Evolutionary conservation across 2,329 filamentous ascomycete species (phyloP).

Genomic region (Phaeosphaeria sp.): DNA sequence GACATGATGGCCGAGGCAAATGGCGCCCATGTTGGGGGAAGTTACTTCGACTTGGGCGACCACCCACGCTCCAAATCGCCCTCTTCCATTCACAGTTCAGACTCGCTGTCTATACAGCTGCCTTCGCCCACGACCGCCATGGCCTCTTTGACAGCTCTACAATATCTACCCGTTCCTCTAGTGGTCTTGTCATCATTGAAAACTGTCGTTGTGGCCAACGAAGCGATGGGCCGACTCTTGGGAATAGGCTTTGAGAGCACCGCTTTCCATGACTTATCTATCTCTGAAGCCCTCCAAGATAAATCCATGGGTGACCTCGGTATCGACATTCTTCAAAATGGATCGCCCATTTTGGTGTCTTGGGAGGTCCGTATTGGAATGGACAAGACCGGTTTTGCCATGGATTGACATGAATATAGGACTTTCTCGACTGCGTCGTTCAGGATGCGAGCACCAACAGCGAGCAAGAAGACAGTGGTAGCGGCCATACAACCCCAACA

Average conservation of each 20-base stretch:
- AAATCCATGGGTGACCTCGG: slow-evolving; percentile 73
- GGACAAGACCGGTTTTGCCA: neutral
- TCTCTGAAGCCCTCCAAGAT: slow-evolving; percentile 68
- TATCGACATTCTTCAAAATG: slow-evolving; percentile 75
- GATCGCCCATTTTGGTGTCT: slow-evolving; percentile 58
- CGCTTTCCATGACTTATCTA: slow-evolving; percentile 51
- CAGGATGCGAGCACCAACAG: slow-evolving; percentile 40
- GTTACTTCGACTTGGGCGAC: slow-evolving; percentile 39
- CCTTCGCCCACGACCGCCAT: slow-evolving; percentile 36
- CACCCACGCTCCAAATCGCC: slow-evolving; percentile 31
- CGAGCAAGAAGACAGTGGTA: slow-evolving; percentile 20
- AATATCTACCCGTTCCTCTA: slow-evolving; percentile 75
- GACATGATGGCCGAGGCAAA: slow-evolving; percentile 28
- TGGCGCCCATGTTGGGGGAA: slow-evolving; percentile 16
- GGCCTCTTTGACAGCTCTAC: slow-evolving; percentile 61
- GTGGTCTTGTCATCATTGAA: slow-evolving; percentile 73
- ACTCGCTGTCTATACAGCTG: slow-evolving; percentile 38
- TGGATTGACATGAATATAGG: slow-evolving; percentile 27
- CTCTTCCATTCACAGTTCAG: slow-evolving; percentile 33
- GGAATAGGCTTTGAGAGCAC: slow-evolving; percentile 59
- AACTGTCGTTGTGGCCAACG: slow-evolving; percentile 75
- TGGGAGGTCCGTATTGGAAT: slow-evolving; percentile 52
- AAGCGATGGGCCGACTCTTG: slow-evolving; percentile 74
- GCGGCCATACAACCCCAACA: slow-evolving; percentile 40
- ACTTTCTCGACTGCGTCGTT: slow-evolving; percentile 53